phyloP scores from a whole-genome alignment of 2,329 filamentous ascomycete species.

The Thermothelomyces thermophilus region DNA sequence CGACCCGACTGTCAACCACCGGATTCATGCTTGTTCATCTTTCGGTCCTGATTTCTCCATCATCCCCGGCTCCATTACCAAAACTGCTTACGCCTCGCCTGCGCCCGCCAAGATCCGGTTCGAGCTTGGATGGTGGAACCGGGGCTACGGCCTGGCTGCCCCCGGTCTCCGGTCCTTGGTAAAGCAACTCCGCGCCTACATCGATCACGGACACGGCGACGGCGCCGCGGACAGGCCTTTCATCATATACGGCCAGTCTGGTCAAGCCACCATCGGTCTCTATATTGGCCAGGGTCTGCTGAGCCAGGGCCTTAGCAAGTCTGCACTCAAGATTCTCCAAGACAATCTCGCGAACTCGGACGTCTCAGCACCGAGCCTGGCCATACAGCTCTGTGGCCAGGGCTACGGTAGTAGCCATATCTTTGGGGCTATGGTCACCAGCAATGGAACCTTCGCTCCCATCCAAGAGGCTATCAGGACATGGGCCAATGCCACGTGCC shows the following conservation, averaged over 20 bases:
- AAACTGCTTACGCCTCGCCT: constrained; percentile 11
- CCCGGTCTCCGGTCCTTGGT: constrained; percentile 6
- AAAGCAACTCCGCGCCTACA: constrained; percentile 8
- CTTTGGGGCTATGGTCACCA: constrained; percentile 31
- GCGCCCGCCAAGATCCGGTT: constrained; percentile 11
- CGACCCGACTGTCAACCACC: constrained; percentile 24
- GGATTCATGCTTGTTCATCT: constrained; percentile 29
- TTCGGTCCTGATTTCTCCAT: constrained; percentile 19
- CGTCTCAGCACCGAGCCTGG: constrained; percentile 24
- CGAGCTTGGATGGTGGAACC: constrained; percentile 16
- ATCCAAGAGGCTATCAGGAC: constrained; percentile 29
- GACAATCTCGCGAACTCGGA: constrained; percentile 22
- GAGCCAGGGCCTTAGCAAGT: constrained; percentile 25
- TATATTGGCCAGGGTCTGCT: constrained; percentile 32
- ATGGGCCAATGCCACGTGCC: constrained; percentile 21
- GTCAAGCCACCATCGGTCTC: constrained; percentile 25
- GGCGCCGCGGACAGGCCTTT: constrained; percentile 7
- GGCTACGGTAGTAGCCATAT: constrained; percentile 28
- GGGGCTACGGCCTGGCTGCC: constrained; percentile 3
- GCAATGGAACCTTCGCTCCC: constrained; percentile 28
- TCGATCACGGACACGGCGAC: constrained; percentile 6
- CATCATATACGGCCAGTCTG: constrained; percentile 13
- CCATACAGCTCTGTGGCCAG: constrained; percentile 33
- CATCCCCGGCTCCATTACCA: neutral
- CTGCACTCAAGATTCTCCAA: constrained; percentile 27